Conservation (phyloP, 106 monocot genomes). For the Dendrobium chrysotoxum region DNA sequence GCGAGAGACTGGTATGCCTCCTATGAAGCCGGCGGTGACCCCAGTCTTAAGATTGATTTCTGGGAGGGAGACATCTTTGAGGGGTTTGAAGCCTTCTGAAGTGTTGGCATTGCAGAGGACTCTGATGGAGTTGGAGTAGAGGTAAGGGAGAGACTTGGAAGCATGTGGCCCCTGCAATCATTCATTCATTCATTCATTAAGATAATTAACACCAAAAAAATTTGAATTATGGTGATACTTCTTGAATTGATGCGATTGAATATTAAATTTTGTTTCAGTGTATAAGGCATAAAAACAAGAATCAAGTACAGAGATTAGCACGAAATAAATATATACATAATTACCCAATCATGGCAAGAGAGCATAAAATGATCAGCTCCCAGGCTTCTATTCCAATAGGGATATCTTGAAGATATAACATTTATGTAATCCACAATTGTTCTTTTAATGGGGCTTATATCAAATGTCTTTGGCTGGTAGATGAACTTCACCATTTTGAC, state of each 20-base stretch:
- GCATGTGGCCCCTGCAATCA: slow-evolving; percentile 54
- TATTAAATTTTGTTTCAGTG: too few species aligned
- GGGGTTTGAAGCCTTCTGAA: slow-evolving; percentile 77
- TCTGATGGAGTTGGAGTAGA: slow-evolving; percentile 65
- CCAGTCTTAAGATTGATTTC: slow-evolving; percentile 65
- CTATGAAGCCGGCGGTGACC: slow-evolving; percentile 22
- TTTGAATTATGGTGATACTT: too few species aligned
- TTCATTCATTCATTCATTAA: background rate
- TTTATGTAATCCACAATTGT: slow-evolving; percentile 28
- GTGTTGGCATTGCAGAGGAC: slow-evolving; percentile 88
- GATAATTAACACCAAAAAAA: background rate
- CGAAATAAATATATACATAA: background rate
- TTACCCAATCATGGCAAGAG: slow-evolving; percentile 44
- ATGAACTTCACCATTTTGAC: slow-evolving; percentile 36
- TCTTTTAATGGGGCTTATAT: slow-evolving; percentile 20
- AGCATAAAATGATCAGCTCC: slow-evolving; percentile 40
- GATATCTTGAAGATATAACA: slow-evolving; percentile 18
- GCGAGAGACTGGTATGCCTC: slow-evolving; percentile 42
- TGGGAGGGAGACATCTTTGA: slow-evolving; percentile 63
- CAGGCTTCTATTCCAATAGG: slow-evolving; percentile 37
- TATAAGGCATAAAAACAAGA: too few species aligned
- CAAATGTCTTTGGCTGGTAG: slow-evolving; percentile 18
- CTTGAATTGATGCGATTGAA: too few species aligned
- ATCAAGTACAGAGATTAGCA: too few species aligned
- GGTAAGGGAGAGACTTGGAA: slow-evolving; percentile 23